phyloP scores from a whole-genome alignment of 75 land plant species.

The Selaginella tamariscina region DNA sequence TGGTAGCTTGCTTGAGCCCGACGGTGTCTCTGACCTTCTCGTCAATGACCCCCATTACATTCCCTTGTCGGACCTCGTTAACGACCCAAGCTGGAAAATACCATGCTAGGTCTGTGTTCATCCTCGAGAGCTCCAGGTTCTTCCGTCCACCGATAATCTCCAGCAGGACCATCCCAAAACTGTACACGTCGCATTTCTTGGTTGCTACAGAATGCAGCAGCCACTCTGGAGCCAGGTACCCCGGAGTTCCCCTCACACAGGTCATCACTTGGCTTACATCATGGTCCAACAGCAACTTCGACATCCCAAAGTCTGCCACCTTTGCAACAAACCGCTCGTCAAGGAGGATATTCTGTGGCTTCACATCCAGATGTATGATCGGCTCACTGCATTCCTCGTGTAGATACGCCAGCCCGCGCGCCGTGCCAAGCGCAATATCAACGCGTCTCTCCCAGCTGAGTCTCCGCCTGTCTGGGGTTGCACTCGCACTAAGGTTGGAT shows the following conservation, averaged over 20 bases:
- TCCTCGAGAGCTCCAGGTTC: neutral
- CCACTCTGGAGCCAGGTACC: slow-evolving; percentile 11
- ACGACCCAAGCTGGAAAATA: slow-evolving; percentile 13
- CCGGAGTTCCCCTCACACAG: slow-evolving; percentile 6
- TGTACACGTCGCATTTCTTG: slow-evolving; percentile 9
- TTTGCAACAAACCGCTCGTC: neutral
- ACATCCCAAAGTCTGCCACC: slow-evolving; percentile 10
- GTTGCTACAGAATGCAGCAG: slow-evolving; percentile 7
- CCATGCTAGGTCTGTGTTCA: neutral
- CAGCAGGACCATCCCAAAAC: slow-evolving; percentile 12
- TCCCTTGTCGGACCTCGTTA: neutral
- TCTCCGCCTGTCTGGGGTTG: neutral
- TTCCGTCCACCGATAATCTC: neutral
- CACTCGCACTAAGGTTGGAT: neutral
- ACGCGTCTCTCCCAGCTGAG: neutral
- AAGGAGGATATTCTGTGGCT: slow-evolving; percentile 8
- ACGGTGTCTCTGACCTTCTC: neutral
- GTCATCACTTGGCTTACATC: slow-evolving; percentile 10
- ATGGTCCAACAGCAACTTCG: neutral
- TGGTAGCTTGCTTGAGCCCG: neutral
- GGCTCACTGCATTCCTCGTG: slow-evolving; percentile 9
- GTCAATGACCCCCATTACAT: neutral
- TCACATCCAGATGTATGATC: slow-evolving; percentile 12
- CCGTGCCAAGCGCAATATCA: slow-evolving; percentile 5
- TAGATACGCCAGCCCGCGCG: neutral